Conservation (phyloP, 495 filamentous ascomycete species). For the Xylaria castorea region DNA sequence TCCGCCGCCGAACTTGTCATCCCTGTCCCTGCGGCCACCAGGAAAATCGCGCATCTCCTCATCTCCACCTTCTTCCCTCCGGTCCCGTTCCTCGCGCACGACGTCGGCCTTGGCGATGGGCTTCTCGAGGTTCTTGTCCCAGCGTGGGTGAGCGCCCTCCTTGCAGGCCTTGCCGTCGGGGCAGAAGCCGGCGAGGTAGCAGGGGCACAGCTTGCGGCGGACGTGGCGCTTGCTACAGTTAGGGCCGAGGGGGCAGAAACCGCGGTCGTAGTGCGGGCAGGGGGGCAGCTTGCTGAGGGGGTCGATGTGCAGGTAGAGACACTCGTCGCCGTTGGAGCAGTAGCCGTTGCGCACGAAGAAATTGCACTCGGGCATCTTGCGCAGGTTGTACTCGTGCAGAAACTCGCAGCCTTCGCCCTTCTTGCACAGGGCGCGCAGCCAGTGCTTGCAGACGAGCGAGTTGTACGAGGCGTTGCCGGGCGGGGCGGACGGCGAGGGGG, state of each 20-base stretch:
- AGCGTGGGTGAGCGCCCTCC: slow-evolving; percentile 80
- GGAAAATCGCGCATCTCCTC: slow-evolving; percentile 56
- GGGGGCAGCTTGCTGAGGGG: slow-evolving; percentile 79
- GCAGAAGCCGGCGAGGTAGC: slow-evolving; percentile 93
- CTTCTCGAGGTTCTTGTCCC: slow-evolving; percentile 74
- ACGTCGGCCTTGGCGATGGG: slow-evolving; percentile 71
- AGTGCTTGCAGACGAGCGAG: slow-evolving; percentile 95
- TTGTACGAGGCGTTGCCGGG: slow-evolving; percentile 52
- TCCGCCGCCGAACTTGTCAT: slow-evolving; percentile 50
- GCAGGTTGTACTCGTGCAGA: slow-evolving; percentile 96
- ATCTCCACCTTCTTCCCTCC: slow-evolving; percentile 61
- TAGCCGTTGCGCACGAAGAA: slow-evolving; percentile 88
- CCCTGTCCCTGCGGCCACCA: slow-evolving; percentile 53
- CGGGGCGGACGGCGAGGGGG: slow-evolving; percentile 28
- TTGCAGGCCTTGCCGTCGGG: slow-evolving; percentile 81
- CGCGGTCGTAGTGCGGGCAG: slow-evolving; percentile 94
- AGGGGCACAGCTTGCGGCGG: slow-evolving; percentile 75
- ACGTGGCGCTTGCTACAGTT: slow-evolving; percentile 87
- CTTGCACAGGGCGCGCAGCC: slow-evolving; percentile 95
- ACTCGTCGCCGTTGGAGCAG: slow-evolving; percentile 96
- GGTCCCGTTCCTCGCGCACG: slow-evolving; percentile 58
- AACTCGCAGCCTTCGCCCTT: slow-evolving; percentile 96
- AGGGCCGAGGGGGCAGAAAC: slow-evolving; percentile 91
- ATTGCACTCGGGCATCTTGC: slow-evolving; percentile 97
- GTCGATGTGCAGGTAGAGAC: slow-evolving; percentile 92